Conservation (phyloP, 2,329 filamentous ascomycete genomes). For the Penicillium sp. region DNA sequence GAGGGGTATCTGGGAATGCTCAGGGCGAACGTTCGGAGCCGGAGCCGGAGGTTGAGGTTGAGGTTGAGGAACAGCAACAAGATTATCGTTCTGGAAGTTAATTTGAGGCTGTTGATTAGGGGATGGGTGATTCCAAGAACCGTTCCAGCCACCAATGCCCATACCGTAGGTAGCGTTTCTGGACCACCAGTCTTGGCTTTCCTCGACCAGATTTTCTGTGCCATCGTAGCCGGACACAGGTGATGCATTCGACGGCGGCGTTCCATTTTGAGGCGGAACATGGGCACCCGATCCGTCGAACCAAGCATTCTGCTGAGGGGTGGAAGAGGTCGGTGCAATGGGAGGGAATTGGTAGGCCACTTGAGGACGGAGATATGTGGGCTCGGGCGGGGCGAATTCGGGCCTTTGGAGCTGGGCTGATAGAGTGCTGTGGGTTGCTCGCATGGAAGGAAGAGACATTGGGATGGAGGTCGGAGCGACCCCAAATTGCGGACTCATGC, state of each 20-base stretch:
- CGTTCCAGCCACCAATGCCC: slow-evolving; percentile 64
- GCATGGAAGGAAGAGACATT: slow-evolving; percentile 23
- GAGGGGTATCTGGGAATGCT: slow-evolving; percentile 1
- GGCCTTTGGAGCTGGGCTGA: slow-evolving; percentile 20
- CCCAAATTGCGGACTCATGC: slow-evolving; percentile 19
- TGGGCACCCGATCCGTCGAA: slow-evolving; percentile 22
- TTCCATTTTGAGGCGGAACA: slow-evolving; percentile 17
- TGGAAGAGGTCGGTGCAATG: slow-evolving; percentile 10
- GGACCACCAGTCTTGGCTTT: slow-evolving; percentile 67
- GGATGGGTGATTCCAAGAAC: slow-evolving; percentile 29
- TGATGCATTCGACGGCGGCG: slow-evolving; percentile 30
- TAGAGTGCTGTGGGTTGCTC: slow-evolving; percentile 18
- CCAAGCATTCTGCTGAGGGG: slow-evolving; percentile 33
- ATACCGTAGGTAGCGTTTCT: slow-evolving; percentile 62
- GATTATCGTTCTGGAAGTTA: slow-evolving; percentile 11
- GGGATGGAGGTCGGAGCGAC: slow-evolving; percentile 9
- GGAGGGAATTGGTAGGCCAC: slow-evolving; percentile 18
- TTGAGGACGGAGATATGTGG: slow-evolving; percentile 35
- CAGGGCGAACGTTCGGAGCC: background rate
- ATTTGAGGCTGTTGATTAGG: slow-evolving; percentile 10
- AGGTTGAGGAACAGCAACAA: slow-evolving; percentile 2
- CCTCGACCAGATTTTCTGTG: slow-evolving; percentile 62
- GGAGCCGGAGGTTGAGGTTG: background rate
- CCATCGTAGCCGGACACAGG: slow-evolving; percentile 60
- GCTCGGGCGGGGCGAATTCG: slow-evolving; percentile 31